phyloP scores from a whole-genome alignment of 139 green algal species.

The Monoraphidium neglectum region DNA sequence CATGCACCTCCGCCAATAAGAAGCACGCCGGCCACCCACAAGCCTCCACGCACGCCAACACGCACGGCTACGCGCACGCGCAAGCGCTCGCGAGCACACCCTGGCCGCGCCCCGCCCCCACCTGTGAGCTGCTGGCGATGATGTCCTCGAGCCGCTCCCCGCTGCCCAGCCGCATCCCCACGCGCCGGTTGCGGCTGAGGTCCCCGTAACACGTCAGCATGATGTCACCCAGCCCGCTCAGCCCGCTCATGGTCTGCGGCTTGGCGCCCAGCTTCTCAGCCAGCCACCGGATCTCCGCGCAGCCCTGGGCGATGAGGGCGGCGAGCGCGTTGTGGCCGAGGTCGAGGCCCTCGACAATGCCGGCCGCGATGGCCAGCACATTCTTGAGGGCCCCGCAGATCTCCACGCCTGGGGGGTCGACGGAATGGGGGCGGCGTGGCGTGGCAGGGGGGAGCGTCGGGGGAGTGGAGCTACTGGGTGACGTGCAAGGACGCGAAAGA shows the following conservation, averaged over 20 bases:
- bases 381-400: slow-evolving; percentile 98
- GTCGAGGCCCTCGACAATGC: slow-evolving; percentile 96
- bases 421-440: background rate
- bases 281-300: slow-evolving; percentile 85
- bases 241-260: slow-evolving; percentile 85
- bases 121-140: slow-evolving; percentile 63
- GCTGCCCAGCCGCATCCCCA: slow-evolving; percentile 87
- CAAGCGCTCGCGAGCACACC: background rate
- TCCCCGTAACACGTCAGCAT: slow-evolving; percentile 99
- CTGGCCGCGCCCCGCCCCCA: slow-evolving; percentile 4
- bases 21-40: too few relatives aligned
- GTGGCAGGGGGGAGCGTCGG: too few relatives aligned
- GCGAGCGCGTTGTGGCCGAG: slow-evolving; percentile 97
- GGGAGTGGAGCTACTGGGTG: too few relatives aligned
- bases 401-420: slow-evolving; percentile 79
- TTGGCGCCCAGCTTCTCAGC: slow-evolving; percentile 93
- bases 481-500: too few relatives aligned
- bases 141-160: slow-evolving; percentile 94
- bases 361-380: slow-evolving; percentile 97
- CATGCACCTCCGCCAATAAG: too few relatives aligned
- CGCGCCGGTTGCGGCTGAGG: slow-evolving; percentile 86
- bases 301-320: slow-evolving; percentile 80
- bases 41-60: too few relatives aligned
- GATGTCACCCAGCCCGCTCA: slow-evolving; percentile 97
- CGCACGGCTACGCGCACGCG: background rate